Evolutionary conservation across 2,329 filamentous ascomycete species (phyloP).

Genomic region (Epichloe sylvatica): DNA sequence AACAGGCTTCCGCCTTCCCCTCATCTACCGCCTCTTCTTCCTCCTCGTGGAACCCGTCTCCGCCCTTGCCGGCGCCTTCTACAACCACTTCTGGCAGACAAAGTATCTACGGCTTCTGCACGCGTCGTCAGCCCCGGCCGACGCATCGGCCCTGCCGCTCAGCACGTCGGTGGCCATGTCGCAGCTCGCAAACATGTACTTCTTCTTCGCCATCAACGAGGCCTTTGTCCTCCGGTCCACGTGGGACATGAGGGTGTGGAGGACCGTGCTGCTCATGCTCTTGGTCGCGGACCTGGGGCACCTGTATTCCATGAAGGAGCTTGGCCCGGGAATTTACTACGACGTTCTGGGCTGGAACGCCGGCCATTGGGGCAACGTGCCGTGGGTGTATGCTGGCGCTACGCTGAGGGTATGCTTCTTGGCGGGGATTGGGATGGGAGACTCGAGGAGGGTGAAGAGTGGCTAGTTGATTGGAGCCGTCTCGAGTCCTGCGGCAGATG

Average conservation of each 20-base stretch:
- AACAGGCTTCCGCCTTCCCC: conserved; percentile 36
- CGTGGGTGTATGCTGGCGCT: conserved; percentile 55
- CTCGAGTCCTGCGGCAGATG: too few relatives aligned
- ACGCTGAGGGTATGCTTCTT: conserved; percentile 45
- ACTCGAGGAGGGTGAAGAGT: conserved; percentile 11
- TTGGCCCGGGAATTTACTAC: conserved; percentile 52
- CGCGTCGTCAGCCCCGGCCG: conserved; percentile 27
- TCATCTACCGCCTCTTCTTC: conserved; percentile 58
- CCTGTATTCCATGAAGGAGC: conserved; percentile 47
- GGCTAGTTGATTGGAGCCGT: neutral
- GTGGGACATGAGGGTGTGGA: conserved; percentile 55
- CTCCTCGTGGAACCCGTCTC: conserved; percentile 53
- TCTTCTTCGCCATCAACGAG: conserved; percentile 62
- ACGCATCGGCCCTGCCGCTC: conserved; percentile 30
- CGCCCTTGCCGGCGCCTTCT: conserved; percentile 39
- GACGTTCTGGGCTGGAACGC: conserved; percentile 48
- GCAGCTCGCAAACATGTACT: conserved; percentile 64
- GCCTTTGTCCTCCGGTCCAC: conserved; percentile 60
- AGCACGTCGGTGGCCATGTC: conserved; percentile 54
- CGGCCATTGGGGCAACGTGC: conserved; percentile 55
- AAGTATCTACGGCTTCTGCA: conserved; percentile 53
- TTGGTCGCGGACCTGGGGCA: conserved; percentile 67
- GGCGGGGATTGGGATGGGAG: conserved; percentile 36
- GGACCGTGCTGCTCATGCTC: conserved; percentile 48
- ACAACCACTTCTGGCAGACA: conserved; percentile 32